These are phyloP conservation scores for Ramularia endophylla DNA, from an alignment of 2,329 filamentous ascomycete species.

Conservation along the genomic window DNA sequence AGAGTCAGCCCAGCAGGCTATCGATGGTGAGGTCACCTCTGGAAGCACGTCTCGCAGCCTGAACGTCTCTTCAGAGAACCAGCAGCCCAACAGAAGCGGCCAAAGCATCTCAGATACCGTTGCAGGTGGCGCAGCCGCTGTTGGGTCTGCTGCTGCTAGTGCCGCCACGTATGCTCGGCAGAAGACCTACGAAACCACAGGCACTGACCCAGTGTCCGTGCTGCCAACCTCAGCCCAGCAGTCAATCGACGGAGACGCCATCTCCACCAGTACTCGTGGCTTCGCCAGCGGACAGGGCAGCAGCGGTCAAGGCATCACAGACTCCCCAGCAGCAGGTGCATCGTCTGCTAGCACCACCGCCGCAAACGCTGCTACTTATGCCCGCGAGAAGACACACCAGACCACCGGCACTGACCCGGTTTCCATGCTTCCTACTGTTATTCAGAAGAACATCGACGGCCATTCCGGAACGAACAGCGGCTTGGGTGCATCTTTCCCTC, in stretches of 20 bases:
- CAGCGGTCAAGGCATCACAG: slow-evolving; percentile 20
- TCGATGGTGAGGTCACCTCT: slow-evolving; percentile 7
- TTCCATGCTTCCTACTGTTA: slow-evolving; percentile 5
- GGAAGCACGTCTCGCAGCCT: too few species aligned
- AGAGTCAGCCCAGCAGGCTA: slow-evolving; percentile 33
- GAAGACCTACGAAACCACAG: slow-evolving; percentile 31
- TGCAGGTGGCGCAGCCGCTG: slow-evolving; percentile 31
- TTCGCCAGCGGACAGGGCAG: neutral
- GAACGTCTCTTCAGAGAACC: too few species aligned
- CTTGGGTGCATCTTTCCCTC: too few species aligned
- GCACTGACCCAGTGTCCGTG: slow-evolving; percentile 40
- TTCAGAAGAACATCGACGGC: slow-evolving; percentile 9
- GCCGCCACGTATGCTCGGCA: slow-evolving; percentile 31
- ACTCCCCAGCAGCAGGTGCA: slow-evolving; percentile 10
- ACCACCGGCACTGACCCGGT: slow-evolving; percentile 44
- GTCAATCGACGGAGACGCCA: slow-evolving; percentile 8
- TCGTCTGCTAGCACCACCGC: slow-evolving; percentile 38
- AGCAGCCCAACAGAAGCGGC: slow-evolving; percentile 14
- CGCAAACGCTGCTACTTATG: slow-evolving; percentile 31
- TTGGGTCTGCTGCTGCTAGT: slow-evolving; percentile 34
- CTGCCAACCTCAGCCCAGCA: slow-evolving; percentile 33
- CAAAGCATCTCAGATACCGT: slow-evolving; percentile 10
- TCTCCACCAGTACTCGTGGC: too few species aligned
- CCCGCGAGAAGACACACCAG: slow-evolving; percentile 31
- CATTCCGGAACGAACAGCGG: neutral